These are phyloP conservation scores for Cutaneotrichosporon cavernicola DNA, from an alignment of 1,284 basidiomycete species.

Conservation along the genomic window DNA sequence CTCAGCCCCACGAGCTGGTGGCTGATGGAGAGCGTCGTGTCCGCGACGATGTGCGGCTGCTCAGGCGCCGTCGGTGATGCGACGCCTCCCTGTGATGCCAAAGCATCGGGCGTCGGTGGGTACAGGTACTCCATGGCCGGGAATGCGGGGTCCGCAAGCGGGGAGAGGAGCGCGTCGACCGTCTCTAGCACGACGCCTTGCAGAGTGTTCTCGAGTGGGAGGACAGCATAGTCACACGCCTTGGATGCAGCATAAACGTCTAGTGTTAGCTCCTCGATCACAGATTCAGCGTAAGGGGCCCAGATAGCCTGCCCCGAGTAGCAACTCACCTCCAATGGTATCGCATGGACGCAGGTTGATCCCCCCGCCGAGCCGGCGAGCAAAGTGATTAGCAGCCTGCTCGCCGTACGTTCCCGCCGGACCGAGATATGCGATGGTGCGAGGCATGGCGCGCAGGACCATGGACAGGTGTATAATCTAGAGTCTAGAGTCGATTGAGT, in stretches of 20 bases:
- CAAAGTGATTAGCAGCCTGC: slow-evolving; percentile 36
- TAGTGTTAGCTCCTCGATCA: slow-evolving; percentile 14
- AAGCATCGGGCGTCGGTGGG: not conserved
- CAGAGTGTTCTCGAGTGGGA: slow-evolving; percentile 52
- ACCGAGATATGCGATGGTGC: slow-evolving; percentile 46
- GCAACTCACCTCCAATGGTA: slow-evolving; percentile 1
- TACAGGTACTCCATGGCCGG: not conserved
- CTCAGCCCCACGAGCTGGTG: slow-evolving; percentile 47
- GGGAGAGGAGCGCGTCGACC: slow-evolving; percentile 39
- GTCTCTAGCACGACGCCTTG: slow-evolving; percentile 52
- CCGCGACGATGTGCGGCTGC: slow-evolving; percentile 15
- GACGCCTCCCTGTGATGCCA: not conserved
- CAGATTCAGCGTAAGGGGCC: no score
- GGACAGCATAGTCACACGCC: slow-evolving; percentile 35
- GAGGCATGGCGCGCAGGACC: not conserved
- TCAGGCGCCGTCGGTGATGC: not conserved
- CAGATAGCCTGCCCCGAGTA: no score
- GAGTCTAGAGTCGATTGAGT: not conserved
- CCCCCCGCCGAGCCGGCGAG: slow-evolving; percentile 17
- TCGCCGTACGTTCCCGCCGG: slow-evolving; percentile 52
- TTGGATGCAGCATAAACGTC: slow-evolving; percentile 30
- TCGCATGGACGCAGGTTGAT: slow-evolving; percentile 7
- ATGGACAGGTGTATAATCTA: not conserved
- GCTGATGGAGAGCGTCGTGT: slow-evolving; percentile 37
- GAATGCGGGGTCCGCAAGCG: not conserved